These are phyloP conservation scores for Candida lessepsii DNA, from an alignment of 805 yeast species.

Conservation along the genomic window DNA sequence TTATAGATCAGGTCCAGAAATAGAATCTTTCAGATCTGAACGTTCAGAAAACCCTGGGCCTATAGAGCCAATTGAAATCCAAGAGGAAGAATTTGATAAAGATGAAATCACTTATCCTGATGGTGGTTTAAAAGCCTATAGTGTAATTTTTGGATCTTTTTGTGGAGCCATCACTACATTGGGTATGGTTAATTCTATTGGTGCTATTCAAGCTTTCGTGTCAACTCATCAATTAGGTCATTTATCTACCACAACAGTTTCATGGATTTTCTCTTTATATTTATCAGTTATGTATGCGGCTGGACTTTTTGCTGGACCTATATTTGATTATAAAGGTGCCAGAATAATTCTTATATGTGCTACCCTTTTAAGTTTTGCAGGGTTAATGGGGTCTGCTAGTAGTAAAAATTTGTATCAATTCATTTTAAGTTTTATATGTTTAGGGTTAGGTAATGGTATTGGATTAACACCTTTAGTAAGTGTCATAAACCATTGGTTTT, in stretches of 20 bases:
- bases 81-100: constrained; percentile 11
- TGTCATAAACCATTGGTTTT: constrained; percentile 68
- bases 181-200: constrained; percentile 58
- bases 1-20: no score
- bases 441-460: constrained; percentile 60
- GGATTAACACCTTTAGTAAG: constrained; percentile 60
- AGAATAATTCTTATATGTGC: constrained; percentile 42
- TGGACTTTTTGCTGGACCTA: constrained; percentile 54
- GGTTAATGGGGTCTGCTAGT: constrained; percentile 57
- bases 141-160: constrained; percentile 57
- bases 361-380: constrained; percentile 41
- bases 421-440: constrained; percentile 54
- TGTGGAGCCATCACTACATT: constrained; percentile 53
- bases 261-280: constrained; percentile 66
- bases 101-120: constrained; percentile 42
- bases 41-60: not conserved
- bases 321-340: constrained; percentile 64
- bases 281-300: constrained; percentile 47
- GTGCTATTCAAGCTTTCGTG: constrained; percentile 62
- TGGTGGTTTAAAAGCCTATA: constrained; percentile 58
- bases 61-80: not conserved
- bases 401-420: constrained; percentile 58
- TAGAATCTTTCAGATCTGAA: no score
- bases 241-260: constrained; percentile 45
- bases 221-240: constrained; percentile 52